These are phyloP conservation scores for Coffea eugenioides DNA, from an alignment of 257 asterid species.

Conservation along the genomic window DNA sequence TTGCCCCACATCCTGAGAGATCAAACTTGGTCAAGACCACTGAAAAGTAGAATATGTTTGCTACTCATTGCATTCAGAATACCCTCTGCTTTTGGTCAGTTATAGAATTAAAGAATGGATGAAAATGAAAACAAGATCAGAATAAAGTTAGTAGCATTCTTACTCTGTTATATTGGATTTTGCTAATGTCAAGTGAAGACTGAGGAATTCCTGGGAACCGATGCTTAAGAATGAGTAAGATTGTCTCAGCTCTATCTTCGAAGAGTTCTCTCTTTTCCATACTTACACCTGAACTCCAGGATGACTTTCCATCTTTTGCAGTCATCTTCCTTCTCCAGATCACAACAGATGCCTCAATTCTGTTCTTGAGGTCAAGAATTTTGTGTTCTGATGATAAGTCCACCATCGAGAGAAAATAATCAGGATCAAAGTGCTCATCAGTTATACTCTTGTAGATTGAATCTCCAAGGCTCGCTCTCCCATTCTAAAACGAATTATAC, in stretches of 20 bases:
- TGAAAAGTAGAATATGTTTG: neutral
- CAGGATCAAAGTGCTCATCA: slow-evolving; percentile 73
- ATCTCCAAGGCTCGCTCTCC: slow-evolving; percentile 88
- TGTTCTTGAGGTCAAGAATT: slow-evolving; percentile 79
- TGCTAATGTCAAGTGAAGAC: slow-evolving; percentile 79
- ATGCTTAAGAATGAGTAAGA: slow-evolving; percentile 64
- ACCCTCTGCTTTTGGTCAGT: neutral
- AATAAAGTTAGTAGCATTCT: slow-evolving; percentile 6
- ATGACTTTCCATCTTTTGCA: slow-evolving; percentile 68
- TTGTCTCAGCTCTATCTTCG: slow-evolving; percentile 81
- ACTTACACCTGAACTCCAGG: slow-evolving; percentile 83
- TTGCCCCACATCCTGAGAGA: slow-evolving; percentile 80
- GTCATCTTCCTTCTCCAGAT: slow-evolving; percentile 87
- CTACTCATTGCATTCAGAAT: neutral
- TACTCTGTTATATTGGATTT: slow-evolving; percentile 75
- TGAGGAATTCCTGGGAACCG: slow-evolving; percentile 81
- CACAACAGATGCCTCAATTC: slow-evolving; percentile 78
- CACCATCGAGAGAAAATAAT: slow-evolving; percentile 48
- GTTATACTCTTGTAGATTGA: slow-evolving; percentile 75
- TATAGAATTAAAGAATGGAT: neutral
- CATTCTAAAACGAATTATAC: slow-evolving; percentile 44
- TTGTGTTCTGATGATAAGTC: slow-evolving; percentile 83
- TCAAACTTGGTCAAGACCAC: slow-evolving; percentile 8
- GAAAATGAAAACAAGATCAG: neutral
- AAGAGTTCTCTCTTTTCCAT: slow-evolving; percentile 76